A percentile compares a stretch with the other conserved stretches of the same genome.
Evolutionary conservation across 306 rosid genomes (phyloP).

Genomic region (Castanea mollissima): DNA sequence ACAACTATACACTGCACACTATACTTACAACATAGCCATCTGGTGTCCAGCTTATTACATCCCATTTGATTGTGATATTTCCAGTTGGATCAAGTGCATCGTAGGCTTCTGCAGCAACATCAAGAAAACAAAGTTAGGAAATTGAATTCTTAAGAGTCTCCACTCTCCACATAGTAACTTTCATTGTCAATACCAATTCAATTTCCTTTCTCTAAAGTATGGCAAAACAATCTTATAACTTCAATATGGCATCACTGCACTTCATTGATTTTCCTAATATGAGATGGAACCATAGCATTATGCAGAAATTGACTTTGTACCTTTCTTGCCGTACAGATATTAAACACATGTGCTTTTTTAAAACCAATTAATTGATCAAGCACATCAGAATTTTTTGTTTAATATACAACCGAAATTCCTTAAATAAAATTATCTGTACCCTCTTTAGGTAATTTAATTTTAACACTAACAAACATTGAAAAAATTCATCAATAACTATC

Average conservation of each 20-base stretch:
- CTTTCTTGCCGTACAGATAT: neutral
- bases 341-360: neutral
- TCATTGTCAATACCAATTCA: neutral
- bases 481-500: neutral
- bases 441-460: too few relatives aligned
- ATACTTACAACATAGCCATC: constrained; percentile 94
- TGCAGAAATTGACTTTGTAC: neutral
- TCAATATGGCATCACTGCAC: neutral
- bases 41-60: constrained; percentile 77
- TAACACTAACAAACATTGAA: too few relatives aligned
- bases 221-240: neutral
- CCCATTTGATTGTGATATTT: constrained; percentile 93
- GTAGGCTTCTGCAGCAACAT: constrained; percentile 67
- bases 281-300: neutral
- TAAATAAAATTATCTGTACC: too few relatives aligned
- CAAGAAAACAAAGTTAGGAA: constrained; percentile 9
- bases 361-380: neutral
- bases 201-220: neutral
- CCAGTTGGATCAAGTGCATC: constrained; percentile 91
- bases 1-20: neutral
- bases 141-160: constrained; percentile 7
- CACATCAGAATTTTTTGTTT: neutral
- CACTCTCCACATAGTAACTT: neutral
- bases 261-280: neutral
- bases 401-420: too few relatives aligned